Evolutionary conservation across 345 rosid genomes (phyloP).

Genomic region (Salix dunnii): DNA sequence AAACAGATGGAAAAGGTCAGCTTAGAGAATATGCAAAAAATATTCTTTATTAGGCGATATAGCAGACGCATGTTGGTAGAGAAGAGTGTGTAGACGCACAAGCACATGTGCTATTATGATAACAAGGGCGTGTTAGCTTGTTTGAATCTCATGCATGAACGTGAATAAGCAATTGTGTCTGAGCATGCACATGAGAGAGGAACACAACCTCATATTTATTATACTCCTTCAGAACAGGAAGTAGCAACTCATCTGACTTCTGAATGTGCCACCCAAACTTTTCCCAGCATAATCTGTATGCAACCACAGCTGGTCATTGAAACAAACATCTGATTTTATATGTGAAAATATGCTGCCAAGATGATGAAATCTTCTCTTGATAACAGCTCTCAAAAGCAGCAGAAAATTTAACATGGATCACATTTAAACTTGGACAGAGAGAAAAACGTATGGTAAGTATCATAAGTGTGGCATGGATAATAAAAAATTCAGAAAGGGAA

Average conservation of each 20-base stretch:
- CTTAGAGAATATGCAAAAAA: background rate
- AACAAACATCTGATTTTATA: background rate
- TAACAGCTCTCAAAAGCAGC: no score
- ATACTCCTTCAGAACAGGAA: conserved; percentile 89
- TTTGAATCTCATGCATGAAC: background rate
- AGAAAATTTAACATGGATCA: no score
- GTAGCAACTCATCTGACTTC: conserved; percentile 74
- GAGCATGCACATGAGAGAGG: conserved; percentile 1
- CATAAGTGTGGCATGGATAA: no score
- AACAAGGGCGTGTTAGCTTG: background rate
- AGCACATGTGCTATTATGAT: no score
- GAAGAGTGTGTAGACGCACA: no score
- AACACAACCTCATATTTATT: conserved; percentile 75
- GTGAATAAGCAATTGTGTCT: background rate
- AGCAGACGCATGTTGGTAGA: no score
- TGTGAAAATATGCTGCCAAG: background rate
- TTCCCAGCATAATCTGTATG: conserved; percentile 86
- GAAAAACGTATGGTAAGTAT: no score
- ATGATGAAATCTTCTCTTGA: no score
- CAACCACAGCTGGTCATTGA: background rate
- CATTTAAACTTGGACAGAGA: no score
- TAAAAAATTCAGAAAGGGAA: background rate
- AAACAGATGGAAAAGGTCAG: background rate
- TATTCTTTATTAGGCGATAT: no score
- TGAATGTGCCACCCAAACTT: conserved; percentile 83